These are phyloP conservation scores for Podosphaera aphanis DNA, from an alignment of 2,329 filamentous ascomycete genomes.

Conservation along the genomic window DNA sequence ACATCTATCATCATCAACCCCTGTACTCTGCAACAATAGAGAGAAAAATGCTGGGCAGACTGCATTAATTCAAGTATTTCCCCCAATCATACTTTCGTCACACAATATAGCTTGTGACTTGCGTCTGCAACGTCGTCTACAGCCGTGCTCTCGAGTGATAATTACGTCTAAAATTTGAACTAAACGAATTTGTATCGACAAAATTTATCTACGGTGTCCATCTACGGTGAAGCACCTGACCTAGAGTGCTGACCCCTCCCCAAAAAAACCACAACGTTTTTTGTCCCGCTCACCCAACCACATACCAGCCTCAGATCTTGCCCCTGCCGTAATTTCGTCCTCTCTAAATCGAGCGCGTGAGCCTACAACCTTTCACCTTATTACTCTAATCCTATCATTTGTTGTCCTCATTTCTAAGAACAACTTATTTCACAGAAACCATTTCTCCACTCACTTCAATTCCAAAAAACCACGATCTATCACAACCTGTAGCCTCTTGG, in stretches of 20 bases:
- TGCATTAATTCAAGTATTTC: background rate
- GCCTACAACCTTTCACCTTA: conserved; percentile 12
- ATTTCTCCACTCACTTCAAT: background rate
- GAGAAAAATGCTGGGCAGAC: background rate
- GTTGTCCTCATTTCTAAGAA: background rate
- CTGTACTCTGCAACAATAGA: background rate
- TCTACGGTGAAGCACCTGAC: background rate
- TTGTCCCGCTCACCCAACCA: conserved; percentile 7
- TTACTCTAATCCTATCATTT: conserved; percentile 7
- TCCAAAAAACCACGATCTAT: background rate
- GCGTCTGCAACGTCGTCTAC: background rate
- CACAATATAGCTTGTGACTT: background rate
- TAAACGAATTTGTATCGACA: background rate
- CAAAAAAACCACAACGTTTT: conserved; percentile 1
- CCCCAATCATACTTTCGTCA: background rate
- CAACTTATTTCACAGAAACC: no score
- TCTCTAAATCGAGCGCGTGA: conserved; percentile 16
- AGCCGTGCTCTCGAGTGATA: background rate
- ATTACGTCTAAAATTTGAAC: background rate
- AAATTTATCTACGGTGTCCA: background rate
- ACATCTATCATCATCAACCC: background rate
- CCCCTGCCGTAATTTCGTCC: conserved; percentile 11
- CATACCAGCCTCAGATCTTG: conserved; percentile 6
- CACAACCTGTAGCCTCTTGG: background rate
- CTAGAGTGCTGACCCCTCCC: background rate